These are phyloP conservation scores for Amanita fuliginea DNA, from an alignment of 768 basidiomycete genomes.

Conservation along the genomic window DNA sequence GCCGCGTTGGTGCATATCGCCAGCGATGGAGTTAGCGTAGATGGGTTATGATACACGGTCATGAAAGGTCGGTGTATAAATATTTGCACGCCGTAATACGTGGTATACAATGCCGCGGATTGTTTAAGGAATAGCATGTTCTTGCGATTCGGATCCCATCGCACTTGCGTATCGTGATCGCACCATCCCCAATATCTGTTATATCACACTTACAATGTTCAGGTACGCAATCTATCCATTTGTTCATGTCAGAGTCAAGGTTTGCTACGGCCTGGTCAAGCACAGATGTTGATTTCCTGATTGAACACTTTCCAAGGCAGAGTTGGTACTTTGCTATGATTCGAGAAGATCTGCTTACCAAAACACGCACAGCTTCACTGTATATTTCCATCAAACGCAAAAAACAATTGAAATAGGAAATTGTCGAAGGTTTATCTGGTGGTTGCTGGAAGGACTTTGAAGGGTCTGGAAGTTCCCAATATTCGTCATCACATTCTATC, in stretches of 20 bases:
- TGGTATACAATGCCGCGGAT: conserved; percentile 40
- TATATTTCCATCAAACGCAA: conserved; percentile 51
- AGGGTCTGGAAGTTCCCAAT: conserved; percentile 47
- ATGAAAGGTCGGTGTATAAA: conserved; percentile 75
- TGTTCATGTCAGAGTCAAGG: conserved; percentile 65
- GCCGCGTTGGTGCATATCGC: conserved; percentile 85
- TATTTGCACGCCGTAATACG: conserved; percentile 47
- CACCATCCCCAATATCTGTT: conserved; percentile 39
- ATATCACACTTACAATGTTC: conserved; percentile 30
- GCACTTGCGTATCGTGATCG: conserved; percentile 18
- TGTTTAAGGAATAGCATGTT: conserved; percentile 37
- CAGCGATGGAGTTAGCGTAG: conserved; percentile 42
- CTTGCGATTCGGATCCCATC: conserved; percentile 30
- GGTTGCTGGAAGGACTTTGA: conserved; percentile 60
- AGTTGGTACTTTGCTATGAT: background rate
- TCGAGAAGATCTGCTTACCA: conserved; percentile 26
- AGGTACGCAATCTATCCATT: conserved; percentile 67
- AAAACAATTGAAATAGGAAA: conserved; percentile 46
- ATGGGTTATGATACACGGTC: conserved; percentile 43
- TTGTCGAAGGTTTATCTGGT: conserved; percentile 36
- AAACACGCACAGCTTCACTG: conserved; percentile 45
- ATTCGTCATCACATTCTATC: conserved; percentile 57
- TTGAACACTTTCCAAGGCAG: conserved; percentile 45
- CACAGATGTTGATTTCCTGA: conserved; percentile 46
- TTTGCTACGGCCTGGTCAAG: conserved; percentile 57